phyloP scores from a whole-genome alignment of 2,329 filamentous ascomycete genomes.

The Colletotrichum cordylinicola region DNA sequence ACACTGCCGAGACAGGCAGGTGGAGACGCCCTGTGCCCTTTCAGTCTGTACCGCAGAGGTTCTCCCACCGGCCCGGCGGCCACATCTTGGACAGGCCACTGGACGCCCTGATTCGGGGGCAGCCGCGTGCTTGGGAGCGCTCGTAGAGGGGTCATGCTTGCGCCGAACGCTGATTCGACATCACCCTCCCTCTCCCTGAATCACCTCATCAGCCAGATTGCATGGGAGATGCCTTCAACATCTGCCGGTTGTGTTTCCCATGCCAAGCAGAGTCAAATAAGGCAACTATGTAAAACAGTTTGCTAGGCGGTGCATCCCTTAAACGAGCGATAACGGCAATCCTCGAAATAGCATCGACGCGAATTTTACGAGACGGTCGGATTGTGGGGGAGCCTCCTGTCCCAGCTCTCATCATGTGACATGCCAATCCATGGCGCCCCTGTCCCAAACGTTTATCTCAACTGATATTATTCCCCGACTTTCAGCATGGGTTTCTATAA shows the following conservation, averaged over 20 bases:
- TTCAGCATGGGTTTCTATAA: background rate
- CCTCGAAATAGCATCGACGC: background rate
- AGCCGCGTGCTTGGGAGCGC: background rate
- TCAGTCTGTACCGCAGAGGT: background rate
- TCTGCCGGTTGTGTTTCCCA: background rate
- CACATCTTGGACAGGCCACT: background rate
- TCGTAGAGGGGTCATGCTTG: background rate
- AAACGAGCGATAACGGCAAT: background rate
- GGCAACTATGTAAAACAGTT: background rate
- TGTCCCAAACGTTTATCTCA: background rate
- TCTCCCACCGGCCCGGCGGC: background rate
- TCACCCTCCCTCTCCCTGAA: background rate
- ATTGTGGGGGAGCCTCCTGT: background rate
- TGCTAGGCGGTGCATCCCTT: background rate
- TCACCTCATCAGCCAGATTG: background rate
- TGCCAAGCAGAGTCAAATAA: background rate
- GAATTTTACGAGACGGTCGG: background rate
- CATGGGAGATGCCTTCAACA: background rate
- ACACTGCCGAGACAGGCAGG: background rate
- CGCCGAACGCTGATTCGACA: background rate
- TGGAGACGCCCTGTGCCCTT: background rate
- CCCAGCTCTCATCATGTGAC: background rate
- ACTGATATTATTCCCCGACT: background rate
- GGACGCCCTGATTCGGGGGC: background rate
- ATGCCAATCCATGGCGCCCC: background rate